Percentiles rank a stretch among this genome's conserved stretches.
Evolutionary conservation across 2,329 filamentous ascomycete species (phyloP).

Genomic region (Fusarium euwallaceae): DNA sequence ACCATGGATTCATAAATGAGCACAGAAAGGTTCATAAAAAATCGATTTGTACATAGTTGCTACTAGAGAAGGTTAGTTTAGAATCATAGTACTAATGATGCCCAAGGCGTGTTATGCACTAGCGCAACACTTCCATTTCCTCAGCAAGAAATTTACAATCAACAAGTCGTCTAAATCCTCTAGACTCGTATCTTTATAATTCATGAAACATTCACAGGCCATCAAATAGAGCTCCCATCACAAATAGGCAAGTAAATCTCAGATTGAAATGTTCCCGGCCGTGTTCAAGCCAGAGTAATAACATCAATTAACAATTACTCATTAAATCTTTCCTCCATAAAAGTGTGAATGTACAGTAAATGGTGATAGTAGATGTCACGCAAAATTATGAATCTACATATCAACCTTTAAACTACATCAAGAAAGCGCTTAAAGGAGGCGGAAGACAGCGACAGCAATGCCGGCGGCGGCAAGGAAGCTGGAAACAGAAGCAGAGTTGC

Average conservation of each 20-base stretch:
- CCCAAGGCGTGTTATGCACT: too few relatives aligned
- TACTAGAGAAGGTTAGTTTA: too few relatives aligned
- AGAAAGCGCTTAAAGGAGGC: neutral
- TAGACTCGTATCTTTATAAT: neutral
- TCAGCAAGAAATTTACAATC: too few relatives aligned
- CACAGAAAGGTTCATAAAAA: too few relatives aligned
- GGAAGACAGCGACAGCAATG: neutral
- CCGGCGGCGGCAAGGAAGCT: conserved; percentile 13
- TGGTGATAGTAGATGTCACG: neutral
- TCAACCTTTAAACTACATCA: neutral
- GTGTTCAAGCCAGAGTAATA: neutral
- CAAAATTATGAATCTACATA: neutral
- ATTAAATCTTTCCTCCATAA: conserved; percentile 1
- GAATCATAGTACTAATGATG: too few relatives aligned
- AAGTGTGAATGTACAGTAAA: neutral
- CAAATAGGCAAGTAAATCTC: neutral
- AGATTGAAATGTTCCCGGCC: neutral
- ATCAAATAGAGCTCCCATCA: neutral
- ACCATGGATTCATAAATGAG: too few relatives aligned
- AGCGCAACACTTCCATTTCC: too few relatives aligned
- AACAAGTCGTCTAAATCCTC: neutral
- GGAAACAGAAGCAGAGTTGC: conserved; percentile 18
- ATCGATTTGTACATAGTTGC: too few relatives aligned
- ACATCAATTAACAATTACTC: neutral
- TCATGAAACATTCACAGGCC: neutral